Evolutionary conservation across 1,284 basidiomycete genomes (phyloP).

Genomic region (Malassezia sp.): DNA sequence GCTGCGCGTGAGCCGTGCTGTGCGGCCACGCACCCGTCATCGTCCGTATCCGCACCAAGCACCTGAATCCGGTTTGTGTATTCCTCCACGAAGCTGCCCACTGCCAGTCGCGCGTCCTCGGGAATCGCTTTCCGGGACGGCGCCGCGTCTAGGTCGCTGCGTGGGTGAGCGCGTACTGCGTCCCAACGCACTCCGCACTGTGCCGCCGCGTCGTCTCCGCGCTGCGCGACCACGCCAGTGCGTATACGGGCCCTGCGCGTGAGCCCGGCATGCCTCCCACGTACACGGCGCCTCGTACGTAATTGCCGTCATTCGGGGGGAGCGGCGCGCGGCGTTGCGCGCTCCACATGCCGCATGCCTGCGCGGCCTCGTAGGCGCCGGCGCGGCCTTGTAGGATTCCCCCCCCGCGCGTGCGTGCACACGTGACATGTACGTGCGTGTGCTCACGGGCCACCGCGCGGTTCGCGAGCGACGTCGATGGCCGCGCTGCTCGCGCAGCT

Average conservation of each 20-base stretch:
- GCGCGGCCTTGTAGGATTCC: background rate
- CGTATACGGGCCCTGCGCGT: slow-evolving; percentile 31
- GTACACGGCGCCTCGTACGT: slow-evolving; percentile 26
- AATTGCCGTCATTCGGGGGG: slow-evolving; percentile 16
- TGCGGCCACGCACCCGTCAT: slow-evolving; percentile 12
- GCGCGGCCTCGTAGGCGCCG: slow-evolving; percentile 1
- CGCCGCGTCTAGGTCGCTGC: background rate
- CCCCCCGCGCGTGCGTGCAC: background rate
- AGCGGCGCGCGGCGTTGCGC: background rate
- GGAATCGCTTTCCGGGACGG: slow-evolving; percentile 19
- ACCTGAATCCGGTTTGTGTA: slow-evolving; percentile 44
- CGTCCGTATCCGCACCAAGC: slow-evolving; percentile 28
- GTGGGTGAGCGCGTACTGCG: background rate
- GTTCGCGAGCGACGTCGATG: background rate
- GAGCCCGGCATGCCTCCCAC: slow-evolving; percentile 1
- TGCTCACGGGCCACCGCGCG: background rate
- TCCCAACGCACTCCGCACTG: slow-evolving; percentile 7
- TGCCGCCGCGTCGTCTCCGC: no score
- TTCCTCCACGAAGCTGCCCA: slow-evolving; percentile 43
- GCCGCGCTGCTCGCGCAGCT: slow-evolving; percentile 10
- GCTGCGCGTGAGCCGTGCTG: background rate
- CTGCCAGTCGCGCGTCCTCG: slow-evolving; percentile 30
- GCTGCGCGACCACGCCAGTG: slow-evolving; percentile 40
- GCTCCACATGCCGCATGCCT: background rate
- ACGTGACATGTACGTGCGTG: slow-evolving; percentile 3